Base-by-base conservation (phyloP, 2,329 filamentous ascomycete genomes). In the Helminthosporium solani region DNA sequence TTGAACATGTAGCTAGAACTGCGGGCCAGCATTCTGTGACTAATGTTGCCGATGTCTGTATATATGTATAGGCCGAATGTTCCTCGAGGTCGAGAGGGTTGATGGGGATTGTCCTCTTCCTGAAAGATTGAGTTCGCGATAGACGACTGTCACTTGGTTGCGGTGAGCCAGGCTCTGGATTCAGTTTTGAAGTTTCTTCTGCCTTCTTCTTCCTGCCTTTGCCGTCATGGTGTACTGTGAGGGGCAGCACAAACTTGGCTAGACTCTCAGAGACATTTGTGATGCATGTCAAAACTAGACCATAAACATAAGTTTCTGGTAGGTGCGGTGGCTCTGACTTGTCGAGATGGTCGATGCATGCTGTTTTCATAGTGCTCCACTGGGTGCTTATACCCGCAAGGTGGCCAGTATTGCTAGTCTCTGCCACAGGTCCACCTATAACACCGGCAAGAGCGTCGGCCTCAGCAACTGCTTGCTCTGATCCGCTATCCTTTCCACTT, bases 1-100 rank as follows among this genome's bases (percentile, higher is more conserved):
- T 96, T 0, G 94, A 99, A 60, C 90, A 96, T 2, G 90, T 94
- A 1, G 94, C 92, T 39, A 99, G 80, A 31, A 97, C 85, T 11
- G 94, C 94, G 37, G 94, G 94, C 94, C 94, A 99, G 67, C 92
- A 97, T 56, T 88, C 81, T 3, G 95, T 89, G 19, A 99, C 87
- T 44, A 99, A 86, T 8, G 80, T 80, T 11, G 90, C 89, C 58
- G 89, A 92, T 2, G 84, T 83, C 60, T 85, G 82, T 46, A 97
- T 83, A 40, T 90, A 86, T 1, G 76, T 67, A 42, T 84, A 79
- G 7, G 90, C 76, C 0, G 87, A 80, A 61, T 95, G 88, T 31
- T 87, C 83, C 50, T 85, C 82, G 7, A 95, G 70, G 1, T 79
- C 78, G 2, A 99, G 74, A 2, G 94, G 94, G 66, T 99, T 99